Evolutionary conservation across 345 rosid genomes (phyloP).

Genomic region (Sonneratia caseolaris): DNA sequence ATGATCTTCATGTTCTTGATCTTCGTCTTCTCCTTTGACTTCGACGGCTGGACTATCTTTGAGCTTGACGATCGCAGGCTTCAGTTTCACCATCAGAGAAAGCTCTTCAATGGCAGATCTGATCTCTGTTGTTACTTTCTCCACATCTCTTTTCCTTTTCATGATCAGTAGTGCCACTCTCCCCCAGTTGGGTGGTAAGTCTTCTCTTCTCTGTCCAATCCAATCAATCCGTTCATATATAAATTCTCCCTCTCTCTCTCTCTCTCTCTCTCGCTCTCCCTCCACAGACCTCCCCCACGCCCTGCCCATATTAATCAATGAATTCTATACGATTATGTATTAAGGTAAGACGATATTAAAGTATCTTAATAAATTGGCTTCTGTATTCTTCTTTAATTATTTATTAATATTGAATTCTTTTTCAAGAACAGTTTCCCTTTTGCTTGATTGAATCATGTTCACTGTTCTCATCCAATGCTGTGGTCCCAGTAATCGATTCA

Average conservation of each 20-base stretch:
- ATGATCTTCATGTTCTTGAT: conserved; percentile 10
- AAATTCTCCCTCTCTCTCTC: too few relatives aligned
- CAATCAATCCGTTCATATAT: neutral
- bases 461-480: neutral
- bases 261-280: too few relatives aligned
- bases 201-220: neutral
- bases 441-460: neutral
- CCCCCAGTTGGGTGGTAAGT: neutral
- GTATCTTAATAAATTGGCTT: too few relatives aligned
- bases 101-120: conserved; percentile 77
- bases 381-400: too few relatives aligned
- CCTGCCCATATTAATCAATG: too few relatives aligned
- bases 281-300: too few relatives aligned
- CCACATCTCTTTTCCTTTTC: conserved; percentile 74
- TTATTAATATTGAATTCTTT: neutral
- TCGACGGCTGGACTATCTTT: neutral
- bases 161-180: conserved; percentile 14
- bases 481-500: too few relatives aligned
- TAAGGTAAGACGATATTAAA: too few relatives aligned
- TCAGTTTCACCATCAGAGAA: conserved; percentile 30
- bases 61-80: conserved; percentile 16
- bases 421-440: neutral
- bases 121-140: conserved; percentile 43
- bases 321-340: too few relatives aligned
- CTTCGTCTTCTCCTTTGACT: neutral